Base-by-base conservation (phyloP, 495 filamentous ascomycete species). In the Hypoxylon subgilvum region DNA sequence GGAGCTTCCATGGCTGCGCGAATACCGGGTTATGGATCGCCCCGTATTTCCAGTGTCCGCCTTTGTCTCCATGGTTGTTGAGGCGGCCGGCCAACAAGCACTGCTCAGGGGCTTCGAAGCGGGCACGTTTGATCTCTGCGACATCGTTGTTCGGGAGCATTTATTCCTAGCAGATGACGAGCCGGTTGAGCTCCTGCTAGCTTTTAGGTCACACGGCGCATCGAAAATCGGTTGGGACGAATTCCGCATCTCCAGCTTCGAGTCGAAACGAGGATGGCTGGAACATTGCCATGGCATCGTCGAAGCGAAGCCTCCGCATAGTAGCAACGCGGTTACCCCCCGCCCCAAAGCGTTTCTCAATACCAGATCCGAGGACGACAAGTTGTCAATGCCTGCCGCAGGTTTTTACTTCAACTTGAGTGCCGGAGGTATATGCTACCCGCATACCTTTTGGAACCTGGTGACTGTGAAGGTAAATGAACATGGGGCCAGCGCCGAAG, bases 31-130 rank as follows among this genome's bases (percentile, higher is more conserved):
- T 23, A 70, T 76, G 31, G 68, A 64, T 6, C 48, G 71, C 39
- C 65, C 65, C 2, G 69, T 89, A 1, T 84, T 84, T 48, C 86
- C 87, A 7, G 81, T 76, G 32, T 75, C 83, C 6, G 81, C 75
- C 0, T 87, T 82, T 52, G 64, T 83, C 14, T 69, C 76, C 3
- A 82, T 82, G 70, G 80, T 79, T 14, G 42, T 84, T 0, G 85
- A 89, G 47, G 76, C 82, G 0, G 63, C 72, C 9, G 54, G 63
- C 34, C 73, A 78, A 57, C 40, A 76, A 30, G 71, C 75, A 1
- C 53, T 68, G 8, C 28, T 57, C 1, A 47, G 63, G 2, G 64
- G 68, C 8, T 43, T 54, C 14, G 49, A 49, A 30, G 51, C 63
- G 25, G 50, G 50, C 12, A 52, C 51, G 5, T 61, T 63, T 28